phyloP scores from a whole-genome alignment of 805 yeast genomes.

The Monosporozyma solicola region DNA sequence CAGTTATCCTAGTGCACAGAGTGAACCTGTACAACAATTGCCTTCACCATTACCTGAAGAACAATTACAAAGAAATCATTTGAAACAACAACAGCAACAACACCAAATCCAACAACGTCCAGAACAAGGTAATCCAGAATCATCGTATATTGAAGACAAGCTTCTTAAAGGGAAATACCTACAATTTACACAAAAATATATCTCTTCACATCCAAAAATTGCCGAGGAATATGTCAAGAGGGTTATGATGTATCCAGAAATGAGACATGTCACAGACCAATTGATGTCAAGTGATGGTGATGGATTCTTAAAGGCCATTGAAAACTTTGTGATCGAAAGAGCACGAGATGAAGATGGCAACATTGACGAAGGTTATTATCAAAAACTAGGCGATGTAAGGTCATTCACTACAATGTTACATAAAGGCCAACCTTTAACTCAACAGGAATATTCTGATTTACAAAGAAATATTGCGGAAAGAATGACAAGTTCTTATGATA shows the following conservation, averaged over 20 bases:
- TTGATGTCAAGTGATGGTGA: constrained; percentile 62
- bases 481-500: constrained; percentile 25
- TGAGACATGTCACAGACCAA: constrained; percentile 67
- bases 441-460: constrained; percentile 24
- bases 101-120: neutral
- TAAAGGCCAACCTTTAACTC: constrained; percentile 24
- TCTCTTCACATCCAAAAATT: constrained; percentile 28
- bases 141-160: constrained; percentile 7
- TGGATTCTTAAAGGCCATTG: constrained; percentile 71
- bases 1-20: neutral
- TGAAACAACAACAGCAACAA: neutral
- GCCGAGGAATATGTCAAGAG: constrained; percentile 28
- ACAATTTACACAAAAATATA: constrained; percentile 25
- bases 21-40: neutral
- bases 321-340: constrained; percentile 51
- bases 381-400: constrained; percentile 15
- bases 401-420: constrained; percentile 24
- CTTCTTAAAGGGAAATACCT: constrained; percentile 18
- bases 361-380: constrained; percentile 6
- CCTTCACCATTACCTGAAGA: neutral
- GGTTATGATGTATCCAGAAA: constrained; percentile 34
- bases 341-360: constrained; percentile 5
- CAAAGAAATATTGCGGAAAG: constrained; percentile 27
- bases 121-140: neutral
- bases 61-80: constrained; percentile 1